Conservation (phyloP, 768 basidiomycete species). For the Hericium coralloides region DNA sequence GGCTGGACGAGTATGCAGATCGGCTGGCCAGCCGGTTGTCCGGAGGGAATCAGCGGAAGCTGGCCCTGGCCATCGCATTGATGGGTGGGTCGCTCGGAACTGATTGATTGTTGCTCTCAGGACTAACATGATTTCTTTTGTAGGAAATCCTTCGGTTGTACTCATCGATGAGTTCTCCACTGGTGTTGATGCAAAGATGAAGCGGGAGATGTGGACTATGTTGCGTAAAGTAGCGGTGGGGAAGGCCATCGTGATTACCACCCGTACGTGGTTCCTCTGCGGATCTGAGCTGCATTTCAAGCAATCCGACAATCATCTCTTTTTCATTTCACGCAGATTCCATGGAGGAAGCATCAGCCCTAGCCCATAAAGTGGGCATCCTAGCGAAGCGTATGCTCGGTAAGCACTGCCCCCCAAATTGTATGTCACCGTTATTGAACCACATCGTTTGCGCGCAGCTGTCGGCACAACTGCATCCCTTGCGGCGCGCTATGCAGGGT, state of each 20-base stretch:
- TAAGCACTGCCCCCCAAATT: constrained; percentile 20
- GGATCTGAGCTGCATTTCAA: background rate
- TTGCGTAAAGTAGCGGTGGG: constrained; percentile 54
- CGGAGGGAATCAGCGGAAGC: constrained; percentile 73
- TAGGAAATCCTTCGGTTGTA: constrained; percentile 68
- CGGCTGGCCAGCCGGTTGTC: constrained; percentile 67
- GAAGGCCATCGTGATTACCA: constrained; percentile 66
- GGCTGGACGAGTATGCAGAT: constrained; percentile 52
- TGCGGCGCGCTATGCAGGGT: constrained; percentile 57
- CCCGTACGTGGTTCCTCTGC: constrained; percentile 36
- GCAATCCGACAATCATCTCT: background rate
- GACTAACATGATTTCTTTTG: background rate
- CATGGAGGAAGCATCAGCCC: constrained; percentile 77
- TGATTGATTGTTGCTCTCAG: background rate
- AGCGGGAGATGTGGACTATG: constrained; percentile 76
- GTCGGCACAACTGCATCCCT: constrained; percentile 59
- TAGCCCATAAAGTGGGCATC: constrained; percentile 71
- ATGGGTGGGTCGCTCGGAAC: constrained; percentile 37
- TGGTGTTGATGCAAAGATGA: constrained; percentile 77
- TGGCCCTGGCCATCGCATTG: constrained; percentile 67
- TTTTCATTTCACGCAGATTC: constrained; percentile 39
- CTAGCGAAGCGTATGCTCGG: constrained; percentile 63
- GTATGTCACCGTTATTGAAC: background rate
- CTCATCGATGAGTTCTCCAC: constrained; percentile 82
- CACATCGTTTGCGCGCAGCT: constrained; percentile 28